Base-by-base conservation (phyloP, 768 basidiomycete species). In the Naganishia kalamii region DNA sequence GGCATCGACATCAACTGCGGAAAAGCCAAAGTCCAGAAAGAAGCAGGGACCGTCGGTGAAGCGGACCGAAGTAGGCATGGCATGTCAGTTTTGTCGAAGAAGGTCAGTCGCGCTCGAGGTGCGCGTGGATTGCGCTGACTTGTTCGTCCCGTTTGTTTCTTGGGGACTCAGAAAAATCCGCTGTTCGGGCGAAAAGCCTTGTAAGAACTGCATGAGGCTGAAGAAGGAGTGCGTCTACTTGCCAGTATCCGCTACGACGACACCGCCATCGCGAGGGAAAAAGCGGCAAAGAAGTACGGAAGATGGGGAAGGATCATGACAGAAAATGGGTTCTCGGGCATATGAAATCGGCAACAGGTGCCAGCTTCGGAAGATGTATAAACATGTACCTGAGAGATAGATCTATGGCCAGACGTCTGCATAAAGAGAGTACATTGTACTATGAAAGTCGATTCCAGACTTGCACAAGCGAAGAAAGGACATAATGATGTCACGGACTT, bases 61-160 rank as follows among this genome's bases (percentile, higher is more conserved):
- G 40, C 43, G 40, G 51, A 64, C 63, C 3, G 52, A 52, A 32
- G 52, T 54, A 29, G 63, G 63, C 21, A 64, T 64, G 63, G 63
- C 63, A 3, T 64, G 63, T 21, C 12, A 43, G 27, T 52, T 57
- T 13, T 64, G 63, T 29, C 63, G 63, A 27, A 41, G 52, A 23
- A 52, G 63, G 63, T 52, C 11, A 43, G 50, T 61, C 23, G 4
- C 21, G 21, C 44, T 60, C 41, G 8, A 3, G 8, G 4, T 4
- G 43, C 12, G 43, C 43, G 4, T 51, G 27, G 43, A 43, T 30
- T 60, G 3, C 37, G 29, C 17, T 60, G 11, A 4, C 35, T 46
- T 47, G 41, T 7, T 51, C 50, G 8, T 33, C 25, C 27, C 12
- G 13, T 27, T 33, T 7, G 4, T 10, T 12, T 46, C 12, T 21